Base-by-base conservation (phyloP, 306 rosid genomes). In the Cicer pinnatifidum region DNA sequence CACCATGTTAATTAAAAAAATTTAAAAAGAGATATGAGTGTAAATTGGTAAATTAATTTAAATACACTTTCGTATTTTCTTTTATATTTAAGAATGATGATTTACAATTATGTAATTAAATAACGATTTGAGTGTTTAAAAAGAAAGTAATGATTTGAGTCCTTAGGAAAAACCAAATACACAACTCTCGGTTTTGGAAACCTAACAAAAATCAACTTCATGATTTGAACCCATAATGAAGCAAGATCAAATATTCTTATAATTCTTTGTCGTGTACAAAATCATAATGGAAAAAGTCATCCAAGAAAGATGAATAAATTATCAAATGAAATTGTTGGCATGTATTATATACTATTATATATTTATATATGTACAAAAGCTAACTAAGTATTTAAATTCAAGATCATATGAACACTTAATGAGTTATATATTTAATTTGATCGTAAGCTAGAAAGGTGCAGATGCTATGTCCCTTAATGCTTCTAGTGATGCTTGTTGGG, bases 391-490 rank as follows among this genome's bases (percentile, higher is more conserved):
- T 45, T 8, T 43, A 11, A 37, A 28, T 12, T 46, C n/a, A 11
- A 12, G n/a, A 11, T 35, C 11, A 3, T 54, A 52, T 6, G 13
- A 15, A 46, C 50, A 45, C 35, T 45, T 7, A 45, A 28, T 59
- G 7, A 6, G 17, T 35, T 0, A 35, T 33, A 46, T 46, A 46
- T 11, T 46, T 0, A 28, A 10, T 38, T 37, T 2, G 57, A 19
- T 17, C 19, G 53, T 47, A 48, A 50, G 10, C 45, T 69, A 91
- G 76, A 91, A 88, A 33, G 97, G 97, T 37, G 97, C 97, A 10
- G 97, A 63, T 19, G 74, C 88, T 19, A 84, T 79, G 54, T 88
- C 91, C 48, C 87, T 77, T 8, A 70, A 75, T 16, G 59, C 35
- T 60, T 44, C 40, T 23, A 11, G 10, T 53, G n/a, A 38, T 9